phyloP scores from a whole-genome alignment of 768 basidiomycete species.

The Kwoniella sp. region DNA sequence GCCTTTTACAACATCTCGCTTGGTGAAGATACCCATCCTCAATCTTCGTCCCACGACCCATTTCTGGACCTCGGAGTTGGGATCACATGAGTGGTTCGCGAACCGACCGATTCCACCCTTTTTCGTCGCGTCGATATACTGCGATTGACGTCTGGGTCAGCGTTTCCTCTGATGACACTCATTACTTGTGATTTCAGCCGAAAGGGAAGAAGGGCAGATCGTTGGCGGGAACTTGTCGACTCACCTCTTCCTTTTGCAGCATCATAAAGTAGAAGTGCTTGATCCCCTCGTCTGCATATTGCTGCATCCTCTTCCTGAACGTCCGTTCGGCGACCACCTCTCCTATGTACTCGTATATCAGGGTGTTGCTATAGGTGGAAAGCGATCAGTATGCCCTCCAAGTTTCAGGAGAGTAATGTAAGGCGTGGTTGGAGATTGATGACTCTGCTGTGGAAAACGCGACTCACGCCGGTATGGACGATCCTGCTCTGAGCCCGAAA shows the following conservation, averaged over 20 bases:
- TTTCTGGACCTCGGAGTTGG: slow-evolving; percentile 97
- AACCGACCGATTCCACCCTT: slow-evolving; percentile 95
- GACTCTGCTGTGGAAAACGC: neutral
- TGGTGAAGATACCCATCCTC: slow-evolving; percentile 98
- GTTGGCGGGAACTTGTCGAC: slow-evolving; percentile 37
- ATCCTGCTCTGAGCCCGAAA: slow-evolving; percentile 80
- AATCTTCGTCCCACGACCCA: slow-evolving; percentile 89
- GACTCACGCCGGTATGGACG: slow-evolving; percentile 57
- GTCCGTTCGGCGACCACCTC: slow-evolving; percentile 86
- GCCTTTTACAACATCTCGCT: slow-evolving; percentile 66
- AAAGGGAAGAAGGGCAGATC: neutral
- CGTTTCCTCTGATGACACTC: too few species aligned
- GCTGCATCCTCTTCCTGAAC: slow-evolving; percentile 91
- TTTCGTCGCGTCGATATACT: slow-evolving; percentile 97
- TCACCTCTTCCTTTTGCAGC: slow-evolving; percentile 94
- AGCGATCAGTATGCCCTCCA: slow-evolving; percentile 18
- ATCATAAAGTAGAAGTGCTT: slow-evolving; percentile 99
- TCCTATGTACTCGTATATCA: slow-evolving; percentile 97
- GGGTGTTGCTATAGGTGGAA: slow-evolving; percentile 67
- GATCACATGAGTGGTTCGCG: slow-evolving; percentile 95
- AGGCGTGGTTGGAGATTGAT: too few species aligned
- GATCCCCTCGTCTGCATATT: slow-evolving; percentile 90
- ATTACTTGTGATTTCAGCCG: neutral
- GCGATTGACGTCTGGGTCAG: neutral
- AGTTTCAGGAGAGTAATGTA: too few species aligned